Percentiles rank a stretch among this genome's conserved stretches.
Conservation (phyloP, 2,329 filamentous ascomycete species). For the Colletotrichum cordylinicola region DNA sequence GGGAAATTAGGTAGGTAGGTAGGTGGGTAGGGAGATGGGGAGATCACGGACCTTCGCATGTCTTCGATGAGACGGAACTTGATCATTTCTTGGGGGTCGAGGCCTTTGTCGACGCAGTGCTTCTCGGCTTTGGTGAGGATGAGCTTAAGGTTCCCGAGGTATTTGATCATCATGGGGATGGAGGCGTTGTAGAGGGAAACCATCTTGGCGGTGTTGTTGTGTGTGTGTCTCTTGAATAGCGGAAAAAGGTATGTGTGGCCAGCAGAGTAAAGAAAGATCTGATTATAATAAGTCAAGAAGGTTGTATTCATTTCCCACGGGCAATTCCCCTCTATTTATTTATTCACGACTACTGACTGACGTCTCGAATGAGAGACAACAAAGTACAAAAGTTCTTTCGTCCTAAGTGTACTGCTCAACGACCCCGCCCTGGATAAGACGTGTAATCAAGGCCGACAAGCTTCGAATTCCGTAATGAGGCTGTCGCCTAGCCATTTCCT, state of each 20-base stretch:
- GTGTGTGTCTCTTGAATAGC: accelerated
- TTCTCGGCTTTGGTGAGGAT: conserved; percentile 24
- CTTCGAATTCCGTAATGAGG: neutral
- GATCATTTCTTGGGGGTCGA: conserved; percentile 25
- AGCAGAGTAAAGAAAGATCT: neutral
- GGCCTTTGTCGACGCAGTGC: conserved; percentile 1
- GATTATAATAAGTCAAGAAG: neutral
- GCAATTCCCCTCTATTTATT: neutral
- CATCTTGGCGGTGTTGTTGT: neutral
- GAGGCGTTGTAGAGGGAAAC: conserved; percentile 15
- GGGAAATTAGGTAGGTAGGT: neutral
- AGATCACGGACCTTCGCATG: conserved; percentile 23
- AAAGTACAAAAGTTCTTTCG: neutral
- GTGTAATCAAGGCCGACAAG: neutral
- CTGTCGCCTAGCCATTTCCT: neutral
- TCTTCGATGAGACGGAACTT: conserved; percentile 23
- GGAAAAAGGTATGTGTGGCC: accelerated
- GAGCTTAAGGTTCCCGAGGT: conserved; percentile 28
- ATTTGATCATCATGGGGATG: conserved; percentile 32
- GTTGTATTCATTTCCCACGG: neutral
- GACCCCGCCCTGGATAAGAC: neutral
- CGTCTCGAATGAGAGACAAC: neutral
- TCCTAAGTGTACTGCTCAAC: neutral
- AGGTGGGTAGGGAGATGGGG: neutral
- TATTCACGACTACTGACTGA: neutral